Base-by-base conservation (phyloP, 2,329 filamentous ascomycete species). In the Colletotrichum magnum region DNA sequence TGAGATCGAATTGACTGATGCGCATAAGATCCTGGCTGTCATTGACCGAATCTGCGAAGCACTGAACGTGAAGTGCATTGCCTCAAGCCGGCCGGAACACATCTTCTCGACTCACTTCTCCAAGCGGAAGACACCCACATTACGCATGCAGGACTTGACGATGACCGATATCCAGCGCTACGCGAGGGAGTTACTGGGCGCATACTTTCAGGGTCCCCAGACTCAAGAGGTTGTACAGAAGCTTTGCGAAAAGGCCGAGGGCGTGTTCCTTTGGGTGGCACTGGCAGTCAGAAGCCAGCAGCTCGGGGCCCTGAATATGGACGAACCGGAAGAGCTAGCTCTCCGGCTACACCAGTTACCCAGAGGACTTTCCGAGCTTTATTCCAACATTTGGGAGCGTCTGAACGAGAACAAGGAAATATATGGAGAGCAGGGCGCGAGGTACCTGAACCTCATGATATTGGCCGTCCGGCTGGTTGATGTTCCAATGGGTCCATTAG, bases 121-220 rank as follows among this genome's bases (percentile, higher is more conserved):
- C 3, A 15, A 13, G 2, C 32, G 12, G 18, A 2, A 15, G 21
- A 12, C n/a, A 4, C 18, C 9, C 6, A 39, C 26, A 1, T 28
- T 54, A 4, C 26, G 26, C 4, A 39, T 58, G 18, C 56, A 58
- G 45, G 56, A 58, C 39, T 26, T 58, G 36, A 58, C 56, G 3
- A 9, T 1, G 3, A 3, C 1, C 0, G 54, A 58, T 10, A 58
- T 58, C 12, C 5, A 26, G 4, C n/a, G 15, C 18, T 45, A 45
- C 2, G 13, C 18, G 12, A 28, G 6, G 7, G 56, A 58, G 2
- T 6, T 6, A 4, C n/a, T 58, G 5, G 4, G 24, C 1, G 12
- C 36, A 12, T 47, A 28, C 9, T 6, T 58, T 7, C 7, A 18
- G 6, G 56, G 47, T 12, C 3, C 1, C 3, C 15, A 48, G 24